Conservation (phyloP, 2,329 filamentous ascomycete species). For the Colletotrichum sp. region DNA sequence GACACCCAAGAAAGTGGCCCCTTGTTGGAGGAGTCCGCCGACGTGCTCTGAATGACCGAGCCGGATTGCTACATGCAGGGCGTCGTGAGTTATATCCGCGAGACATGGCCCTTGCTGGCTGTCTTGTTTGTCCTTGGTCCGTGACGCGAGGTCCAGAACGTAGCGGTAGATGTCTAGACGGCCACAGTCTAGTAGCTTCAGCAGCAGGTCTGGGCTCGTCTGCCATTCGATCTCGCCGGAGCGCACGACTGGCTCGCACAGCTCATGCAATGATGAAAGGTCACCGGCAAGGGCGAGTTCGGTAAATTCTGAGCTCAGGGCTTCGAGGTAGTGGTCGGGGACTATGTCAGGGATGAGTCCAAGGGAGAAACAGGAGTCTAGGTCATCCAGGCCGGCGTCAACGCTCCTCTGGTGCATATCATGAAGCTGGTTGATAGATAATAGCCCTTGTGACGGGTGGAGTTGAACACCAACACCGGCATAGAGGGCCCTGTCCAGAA, state of each 20-base stretch:
- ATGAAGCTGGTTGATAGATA: slow-evolving; percentile 26
- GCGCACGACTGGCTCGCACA: slow-evolving; percentile 31
- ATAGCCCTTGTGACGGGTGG: slow-evolving; percentile 19
- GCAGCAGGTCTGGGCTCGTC: slow-evolving; percentile 25
- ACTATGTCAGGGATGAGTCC: slow-evolving; percentile 26
- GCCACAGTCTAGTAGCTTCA: slow-evolving; percentile 27
- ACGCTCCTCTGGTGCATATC: slow-evolving; percentile 31
- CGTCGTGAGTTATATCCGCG: slow-evolving; percentile 31
- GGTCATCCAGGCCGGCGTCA: slow-evolving; percentile 28
- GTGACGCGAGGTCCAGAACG: slow-evolving; percentile 28
- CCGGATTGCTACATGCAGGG: slow-evolving; percentile 31
- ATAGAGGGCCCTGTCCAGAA: slow-evolving; percentile 30
- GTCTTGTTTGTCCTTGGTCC: slow-evolving; percentile 21
- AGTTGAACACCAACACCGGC: slow-evolving; percentile 28
- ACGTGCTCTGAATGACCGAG: slow-evolving; percentile 25
- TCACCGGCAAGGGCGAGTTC: slow-evolving; percentile 28
- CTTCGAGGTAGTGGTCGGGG: slow-evolving; percentile 20
- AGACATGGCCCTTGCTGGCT: slow-evolving; percentile 8
- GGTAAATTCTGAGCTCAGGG: slow-evolving; percentile 24
- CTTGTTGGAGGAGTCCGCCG: slow-evolving; percentile 21
- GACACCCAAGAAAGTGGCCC: slow-evolving; percentile 25
- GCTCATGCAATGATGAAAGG: slow-evolving; percentile 25
- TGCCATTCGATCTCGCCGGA: slow-evolving; percentile 29
- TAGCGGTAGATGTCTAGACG: slow-evolving; percentile 30
- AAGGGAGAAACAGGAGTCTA: slow-evolving; percentile 30